Conservation (phyloP, 1,139 yeast species). For the Wickerhamiella pararugosa region DNA sequence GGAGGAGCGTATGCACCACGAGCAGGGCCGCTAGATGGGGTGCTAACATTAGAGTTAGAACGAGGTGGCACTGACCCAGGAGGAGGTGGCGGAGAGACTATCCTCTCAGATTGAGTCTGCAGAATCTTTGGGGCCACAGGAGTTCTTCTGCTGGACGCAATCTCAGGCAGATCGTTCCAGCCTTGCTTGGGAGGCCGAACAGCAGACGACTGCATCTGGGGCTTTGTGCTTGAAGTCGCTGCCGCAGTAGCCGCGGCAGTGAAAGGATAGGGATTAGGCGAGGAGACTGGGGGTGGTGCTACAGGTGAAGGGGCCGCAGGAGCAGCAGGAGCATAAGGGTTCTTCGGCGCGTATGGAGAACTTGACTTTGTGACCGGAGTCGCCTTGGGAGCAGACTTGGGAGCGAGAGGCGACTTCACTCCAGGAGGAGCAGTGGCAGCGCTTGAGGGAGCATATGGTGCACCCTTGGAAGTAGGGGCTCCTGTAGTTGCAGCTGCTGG, state of each 20-base stretch:
- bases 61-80: conserved; percentile 3
- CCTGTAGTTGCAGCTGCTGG: background rate
- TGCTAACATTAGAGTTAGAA: background rate
- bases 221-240: conserved; percentile 1
- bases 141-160: conserved; percentile 6
- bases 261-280: conserved; percentile 2
- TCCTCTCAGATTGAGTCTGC: conserved; percentile 1
- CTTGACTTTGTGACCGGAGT: conserved; percentile 11
- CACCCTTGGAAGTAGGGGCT: background rate
- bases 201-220: conserved; percentile 4
- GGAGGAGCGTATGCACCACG: conserved; percentile 11
- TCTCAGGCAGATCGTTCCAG: conserved; percentile 17
- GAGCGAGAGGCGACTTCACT: conserved; percentile 7
- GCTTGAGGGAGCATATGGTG: background rate
- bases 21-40: conserved; percentile 8
- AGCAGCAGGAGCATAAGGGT: conserved; percentile 14
- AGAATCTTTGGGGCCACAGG: conserved; percentile 10
- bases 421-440: conserved; percentile 10
- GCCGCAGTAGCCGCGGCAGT: conserved; percentile 5
- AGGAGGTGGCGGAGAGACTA: conserved; percentile 3
- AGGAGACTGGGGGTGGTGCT: conserved; percentile 5
- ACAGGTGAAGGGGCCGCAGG: conserved; percentile 2
- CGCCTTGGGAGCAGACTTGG: conserved; percentile 14
- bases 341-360: conserved; percentile 7
- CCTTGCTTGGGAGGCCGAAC: conserved; percentile 10